Evolutionary conservation across 495 filamentous ascomycete species (phyloP), one percentile per base, ranked within the genome.

Genomic region (Amorphotheca resinae): DNA sequence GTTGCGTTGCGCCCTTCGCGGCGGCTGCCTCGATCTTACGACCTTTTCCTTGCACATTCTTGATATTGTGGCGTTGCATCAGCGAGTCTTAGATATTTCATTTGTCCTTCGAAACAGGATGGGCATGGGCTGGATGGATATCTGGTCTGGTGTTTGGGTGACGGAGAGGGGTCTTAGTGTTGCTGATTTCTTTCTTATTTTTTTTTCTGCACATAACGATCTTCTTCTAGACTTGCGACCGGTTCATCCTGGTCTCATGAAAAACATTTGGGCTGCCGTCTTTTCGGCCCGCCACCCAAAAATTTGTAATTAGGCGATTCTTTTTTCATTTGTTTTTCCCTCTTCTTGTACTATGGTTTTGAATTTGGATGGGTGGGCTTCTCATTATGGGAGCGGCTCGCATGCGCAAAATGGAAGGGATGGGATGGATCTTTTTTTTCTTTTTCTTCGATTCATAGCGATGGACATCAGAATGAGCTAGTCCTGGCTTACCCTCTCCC

Each of bases 1-100:
- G 52, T 43, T 45, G 48, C 48, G 48, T 49, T 52, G 52, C 52
- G 45, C 49, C 44, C 26, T 25, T 26, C 32, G 31, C 33, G 52
- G 52, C 45, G 42, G 45, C 52, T 44, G 52, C 52, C 52, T 55
- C 52, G 52, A 55, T 55, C 52, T 55, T 46, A 55, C 49, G 52
- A 55, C 37, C 35, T 50, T 53, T 41, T 22, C 22, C 37, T 42
- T 42, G 25, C 38, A 28, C 11, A 37, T 45, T 28, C 33, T 41
- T 48, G 25, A 39, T 9, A 49, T 37, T 30, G 30, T 20, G 49
- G 52, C 52, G 52, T 55, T 55, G 45, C 52, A 55, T 55, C 42
- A 55, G 52, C 52, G 52, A 34, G 42, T 41, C 34, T 46, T 51
- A 46, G 43, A 46, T 36, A 43, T 54, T 47, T 45, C 45, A 11